Percentiles rank a stretch among this genome's conserved stretches.
These are phyloP conservation scores for Odontarrhena argentea DNA, from an alignment of 345 rosid genomes.

Conservation along the genomic window DNA sequence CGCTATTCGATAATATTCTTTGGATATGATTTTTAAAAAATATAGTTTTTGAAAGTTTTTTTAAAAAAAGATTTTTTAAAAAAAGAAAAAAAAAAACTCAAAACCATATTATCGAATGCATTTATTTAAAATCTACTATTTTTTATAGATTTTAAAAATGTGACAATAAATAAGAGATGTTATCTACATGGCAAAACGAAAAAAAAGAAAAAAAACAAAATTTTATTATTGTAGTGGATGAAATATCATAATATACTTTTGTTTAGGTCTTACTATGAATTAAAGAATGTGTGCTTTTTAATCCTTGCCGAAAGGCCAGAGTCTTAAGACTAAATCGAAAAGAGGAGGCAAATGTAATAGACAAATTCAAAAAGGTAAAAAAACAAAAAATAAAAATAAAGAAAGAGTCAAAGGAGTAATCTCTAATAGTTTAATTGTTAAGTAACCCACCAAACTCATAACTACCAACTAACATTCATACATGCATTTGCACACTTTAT, in stretches of 20 bases:
- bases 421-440: constrained; percentile 28
- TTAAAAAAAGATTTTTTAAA: too few species aligned
- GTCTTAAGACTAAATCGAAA: constrained; percentile 14
- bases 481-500: constrained; percentile 40
- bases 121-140: too few species aligned
- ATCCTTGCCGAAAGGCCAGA: constrained; percentile 20
- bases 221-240: too few species aligned
- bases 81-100: too few species aligned
- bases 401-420: constrained; percentile 29
- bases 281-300: constrained; percentile 21
- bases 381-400: background rate
- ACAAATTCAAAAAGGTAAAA: background rate
- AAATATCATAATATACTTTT: background rate
- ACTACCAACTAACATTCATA: constrained; percentile 41
- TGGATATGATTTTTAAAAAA: too few species aligned
- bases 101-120: too few species aligned
- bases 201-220: too few species aligned
- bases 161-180: too few species aligned
- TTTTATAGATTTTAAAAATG: too few species aligned
- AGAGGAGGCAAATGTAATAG: background rate
- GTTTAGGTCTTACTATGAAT: background rate
- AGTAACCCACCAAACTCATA: constrained; percentile 43
- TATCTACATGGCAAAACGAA: too few species aligned
- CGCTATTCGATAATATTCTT: too few species aligned
- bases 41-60: too few species aligned